Base-by-base conservation (phyloP, 305 asterid species). In the Fraxinus ornus region DNA sequence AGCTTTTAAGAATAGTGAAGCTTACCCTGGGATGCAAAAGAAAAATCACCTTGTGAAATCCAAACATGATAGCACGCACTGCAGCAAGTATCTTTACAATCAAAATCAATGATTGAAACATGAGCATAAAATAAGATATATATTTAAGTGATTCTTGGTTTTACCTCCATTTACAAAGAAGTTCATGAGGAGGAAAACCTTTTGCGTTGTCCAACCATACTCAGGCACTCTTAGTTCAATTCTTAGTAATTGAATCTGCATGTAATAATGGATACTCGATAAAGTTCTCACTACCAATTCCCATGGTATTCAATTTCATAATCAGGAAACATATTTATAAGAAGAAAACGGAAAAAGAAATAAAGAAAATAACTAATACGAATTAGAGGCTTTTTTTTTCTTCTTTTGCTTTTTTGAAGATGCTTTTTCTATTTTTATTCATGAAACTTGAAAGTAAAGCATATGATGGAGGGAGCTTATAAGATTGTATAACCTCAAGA, bases 151-250 rank as follows among this genome's bases (percentile, higher is more conserved):
- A 82, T 68, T 80, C 70, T 78, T 79, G 60, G 33, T 33, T 84
- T 86, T 91, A 92, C 98, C 98, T 93, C 99, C 99, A 89, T 93
- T 94, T 79, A 95, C 98, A 77, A 95, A 79, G 80, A 93, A 95
- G 89, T 94, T 94, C 99, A 95, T 95, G 82, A 95, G 91, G 89
- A 94, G 98, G 93, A 95, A 95, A 86, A 95, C 97, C 92, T 95
- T 95, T 89, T 94, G 98, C 0, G 97, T 94, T 47, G 99, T 95
- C 99, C 99, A 95, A 80, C 99, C 99, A 92, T 90, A 96, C 86
- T 92, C 98, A 2, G 98, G 98, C 86, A 96, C 98, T 88, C 99
- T 93, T 72, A 86, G 88, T 83, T 94, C 95, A 71, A 95, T 95
- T 85, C 98, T 91, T 55, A 94, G 86, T 83, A 94, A 87, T 90